Evolutionary conservation across 2,329 filamentous ascomycete genomes (phyloP).

Genomic region (Diplodia scrobiculata): DNA sequence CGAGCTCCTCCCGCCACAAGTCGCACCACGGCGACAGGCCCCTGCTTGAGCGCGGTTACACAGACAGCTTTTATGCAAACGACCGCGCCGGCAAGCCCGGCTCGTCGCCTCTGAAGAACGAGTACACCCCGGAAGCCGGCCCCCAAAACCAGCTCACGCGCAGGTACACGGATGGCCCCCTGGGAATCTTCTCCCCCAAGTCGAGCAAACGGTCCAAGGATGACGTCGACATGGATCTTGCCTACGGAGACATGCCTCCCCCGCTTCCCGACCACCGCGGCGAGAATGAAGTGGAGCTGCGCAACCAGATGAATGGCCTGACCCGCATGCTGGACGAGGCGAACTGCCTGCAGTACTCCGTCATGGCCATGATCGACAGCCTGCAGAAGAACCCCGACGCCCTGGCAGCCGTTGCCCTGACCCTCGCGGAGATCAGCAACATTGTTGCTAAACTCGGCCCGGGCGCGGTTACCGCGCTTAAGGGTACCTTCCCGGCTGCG

Average conservation of each 20-base stretch:
- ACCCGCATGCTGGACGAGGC: slow-evolving; percentile 81
- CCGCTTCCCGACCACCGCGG: slow-evolving; percentile 54
- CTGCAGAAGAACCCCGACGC: slow-evolving; percentile 83
- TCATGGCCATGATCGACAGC: slow-evolving; percentile 77
- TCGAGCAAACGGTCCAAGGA: slow-evolving; percentile 41
- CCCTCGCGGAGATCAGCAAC: slow-evolving; percentile 85
- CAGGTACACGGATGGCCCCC: slow-evolving; percentile 47
- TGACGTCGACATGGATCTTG: slow-evolving; percentile 84
- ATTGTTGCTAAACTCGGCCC: slow-evolving; percentile 83
- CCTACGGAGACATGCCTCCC: slow-evolving; percentile 80
- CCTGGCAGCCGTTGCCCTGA: slow-evolving; percentile 89
- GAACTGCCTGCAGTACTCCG: slow-evolving; percentile 83
- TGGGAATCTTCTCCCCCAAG: slow-evolving; percentile 1
- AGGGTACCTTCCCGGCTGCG: slow-evolving; percentile 78
- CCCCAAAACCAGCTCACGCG: slow-evolving; percentile 47
- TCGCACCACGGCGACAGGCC: slow-evolving; percentile 41
- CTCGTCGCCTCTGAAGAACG: slow-evolving; percentile 35
- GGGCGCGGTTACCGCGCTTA: slow-evolving; percentile 71
- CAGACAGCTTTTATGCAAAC: slow-evolving; percentile 51
- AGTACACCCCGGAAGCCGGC: slow-evolving; percentile 30
- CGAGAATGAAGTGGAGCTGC: slow-evolving; percentile 60
- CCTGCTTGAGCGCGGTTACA: slow-evolving; percentile 49
- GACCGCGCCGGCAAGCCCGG: slow-evolving; percentile 34
- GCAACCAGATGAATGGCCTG: slow-evolving; percentile 70
- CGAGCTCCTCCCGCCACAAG: slow-evolving; percentile 30